Conservation (phyloP, 345 rosid species). For the Excoecaria cochinchinensis region DNA sequence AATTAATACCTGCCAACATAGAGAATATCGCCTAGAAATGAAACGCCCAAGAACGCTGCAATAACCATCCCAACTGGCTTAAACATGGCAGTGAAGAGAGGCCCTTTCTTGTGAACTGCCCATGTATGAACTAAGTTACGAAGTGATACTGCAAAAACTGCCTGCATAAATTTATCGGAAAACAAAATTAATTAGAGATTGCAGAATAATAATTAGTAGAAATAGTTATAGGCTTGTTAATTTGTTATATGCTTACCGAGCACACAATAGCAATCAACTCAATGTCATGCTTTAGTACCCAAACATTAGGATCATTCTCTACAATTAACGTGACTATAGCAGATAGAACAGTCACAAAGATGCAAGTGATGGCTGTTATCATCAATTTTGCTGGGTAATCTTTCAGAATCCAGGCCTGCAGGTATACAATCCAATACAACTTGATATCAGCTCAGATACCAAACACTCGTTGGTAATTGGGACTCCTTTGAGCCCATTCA, state of each 20-base stretch:
- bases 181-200: background rate
- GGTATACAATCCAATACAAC: background rate
- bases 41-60: conserved; percentile 30
- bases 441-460: background rate
- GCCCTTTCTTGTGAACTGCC: conserved; percentile 30
- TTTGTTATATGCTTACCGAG: conserved; percentile 16
- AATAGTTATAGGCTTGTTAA: background rate
- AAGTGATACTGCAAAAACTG: conserved; percentile 24
- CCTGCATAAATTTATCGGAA: conserved; percentile 15
- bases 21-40: conserved; percentile 34
- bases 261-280: conserved; percentile 16
- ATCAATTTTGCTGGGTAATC: conserved; percentile 17
- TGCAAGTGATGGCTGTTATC: background rate
- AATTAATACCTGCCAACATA: conserved; percentile 12
- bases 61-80: conserved; percentile 34
- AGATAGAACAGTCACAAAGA: conserved; percentile 29
- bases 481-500: no score
- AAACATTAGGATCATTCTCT: conserved; percentile 24
- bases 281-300: conserved; percentile 14
- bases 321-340: conserved; percentile 23
- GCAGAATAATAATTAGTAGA: background rate
- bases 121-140: conserved; percentile 32
- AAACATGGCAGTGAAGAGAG: conserved; percentile 26
- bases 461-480: no score
- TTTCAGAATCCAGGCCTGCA: conserved; percentile 20